Evolutionary conservation across 805 yeast genomes (phyloP).

Genomic region (Monosporozyma siamensis): DNA sequence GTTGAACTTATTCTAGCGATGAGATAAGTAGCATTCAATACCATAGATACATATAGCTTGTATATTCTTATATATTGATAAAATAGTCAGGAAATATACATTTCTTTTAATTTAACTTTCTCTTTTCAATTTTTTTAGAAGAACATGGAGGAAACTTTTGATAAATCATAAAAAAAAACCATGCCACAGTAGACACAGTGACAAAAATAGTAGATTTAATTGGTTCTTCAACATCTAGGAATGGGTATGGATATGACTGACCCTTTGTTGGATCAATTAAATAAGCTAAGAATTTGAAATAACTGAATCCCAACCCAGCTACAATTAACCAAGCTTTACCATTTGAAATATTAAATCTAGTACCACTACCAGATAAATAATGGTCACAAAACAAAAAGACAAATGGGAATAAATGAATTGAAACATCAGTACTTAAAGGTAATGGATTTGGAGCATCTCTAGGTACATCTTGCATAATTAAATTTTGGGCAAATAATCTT

Average conservation of each 20-base stretch:
- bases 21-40: no score
- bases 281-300: slow-evolving; percentile 44
- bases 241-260: slow-evolving; percentile 58
- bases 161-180: slow-evolving; percentile 24
- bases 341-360: slow-evolving; percentile 28
- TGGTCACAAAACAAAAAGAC: slow-evolving; percentile 45
- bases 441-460: slow-evolving; percentile 23
- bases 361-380: slow-evolving; percentile 39
- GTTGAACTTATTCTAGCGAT: no score
- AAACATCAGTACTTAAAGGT: slow-evolving; percentile 44
- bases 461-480: slow-evolving; percentile 35
- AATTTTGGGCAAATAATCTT: slow-evolving; percentile 39
- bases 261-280: slow-evolving; percentile 40
- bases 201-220: slow-evolving; percentile 41
- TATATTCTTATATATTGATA: no score
- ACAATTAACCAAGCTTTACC: slow-evolving; percentile 35
- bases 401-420: slow-evolving; percentile 54
- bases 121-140: not conserved
- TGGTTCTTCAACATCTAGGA: slow-evolving; percentile 44
- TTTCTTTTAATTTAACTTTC: not conserved
- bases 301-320: slow-evolving; percentile 34
- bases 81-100: no score
- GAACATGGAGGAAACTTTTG: slow-evolving; percentile 24
- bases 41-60: no score
- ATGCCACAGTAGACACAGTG: slow-evolving; percentile 34